A percentile compares a stretch with the other conserved stretches of the same genome.
Conservation (phyloP, 495 filamentous ascomycete species). For the Podospora bellae-mahoneyi region DNA sequence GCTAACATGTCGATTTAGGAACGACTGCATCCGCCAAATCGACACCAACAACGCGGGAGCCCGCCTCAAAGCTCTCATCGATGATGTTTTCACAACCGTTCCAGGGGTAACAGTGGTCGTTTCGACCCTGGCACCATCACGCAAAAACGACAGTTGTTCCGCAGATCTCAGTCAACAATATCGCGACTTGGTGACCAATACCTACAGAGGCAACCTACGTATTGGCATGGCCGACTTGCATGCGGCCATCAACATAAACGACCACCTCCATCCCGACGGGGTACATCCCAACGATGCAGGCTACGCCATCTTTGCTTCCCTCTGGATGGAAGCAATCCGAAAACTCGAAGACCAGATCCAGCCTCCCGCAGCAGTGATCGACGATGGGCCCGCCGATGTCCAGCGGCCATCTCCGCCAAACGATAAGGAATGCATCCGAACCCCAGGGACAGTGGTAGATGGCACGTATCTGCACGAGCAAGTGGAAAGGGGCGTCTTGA, state of each 20-base stretch:
- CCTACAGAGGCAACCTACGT: background rate
- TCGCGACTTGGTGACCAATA: conserved; percentile 2
- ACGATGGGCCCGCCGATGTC: background rate
- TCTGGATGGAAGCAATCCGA: conserved; percentile 10
- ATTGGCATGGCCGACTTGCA: conserved; percentile 9
- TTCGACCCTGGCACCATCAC: conserved; percentile 30
- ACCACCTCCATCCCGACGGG: conserved; percentile 7
- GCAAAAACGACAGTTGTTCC: conserved; percentile 6
- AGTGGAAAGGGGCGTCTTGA: background rate
- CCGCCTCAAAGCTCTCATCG: conserved; percentile 34
- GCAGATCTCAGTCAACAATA: conserved; percentile 14
- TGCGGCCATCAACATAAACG: background rate
- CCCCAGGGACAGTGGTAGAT: background rate
- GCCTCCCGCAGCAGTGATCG: background rate
- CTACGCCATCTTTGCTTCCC: conserved; percentile 7
- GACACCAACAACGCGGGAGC: conserved; percentile 29
- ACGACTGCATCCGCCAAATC: conserved; percentile 37
- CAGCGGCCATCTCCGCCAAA: background rate
- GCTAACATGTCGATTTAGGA: conserved; percentile 8
- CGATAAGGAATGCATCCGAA: background rate
- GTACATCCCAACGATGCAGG: conserved; percentile 14
- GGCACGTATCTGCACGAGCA: conserved; percentile 3
- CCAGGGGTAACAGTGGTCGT: conserved; percentile 40
- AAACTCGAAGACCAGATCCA: conserved; percentile 13
- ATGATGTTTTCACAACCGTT: conserved; percentile 34